phyloP scores from a whole-genome alignment of 441 rosid genomes.

The Biscutella laevigata region DNA sequence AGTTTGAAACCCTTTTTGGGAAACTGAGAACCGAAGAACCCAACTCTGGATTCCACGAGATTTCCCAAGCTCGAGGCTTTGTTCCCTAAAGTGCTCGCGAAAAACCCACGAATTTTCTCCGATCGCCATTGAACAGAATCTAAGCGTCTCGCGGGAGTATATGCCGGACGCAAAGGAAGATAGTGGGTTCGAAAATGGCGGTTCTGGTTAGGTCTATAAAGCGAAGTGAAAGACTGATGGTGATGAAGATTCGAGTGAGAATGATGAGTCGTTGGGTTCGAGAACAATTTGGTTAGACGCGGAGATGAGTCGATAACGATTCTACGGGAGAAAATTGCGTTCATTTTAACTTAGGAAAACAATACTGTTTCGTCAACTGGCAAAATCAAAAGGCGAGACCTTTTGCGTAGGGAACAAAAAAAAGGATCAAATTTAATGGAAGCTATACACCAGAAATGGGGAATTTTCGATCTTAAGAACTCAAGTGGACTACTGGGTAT shows the following conservation, averaged over 20 bases:
- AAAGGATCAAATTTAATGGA: background rate
- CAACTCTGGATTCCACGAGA: slow-evolving; percentile 32
- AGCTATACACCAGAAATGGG: background rate
- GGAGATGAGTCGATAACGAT: slow-evolving; percentile 33
- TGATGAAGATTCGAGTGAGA: slow-evolving; percentile 25
- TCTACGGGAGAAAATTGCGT: slow-evolving; percentile 35
- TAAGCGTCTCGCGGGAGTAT: slow-evolving; percentile 18
- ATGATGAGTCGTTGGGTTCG: slow-evolving; percentile 19
- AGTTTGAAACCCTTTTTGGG: slow-evolving; percentile 29
- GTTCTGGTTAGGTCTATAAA: slow-evolving; percentile 25
- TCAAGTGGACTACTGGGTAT: background rate
- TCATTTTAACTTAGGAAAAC: slow-evolving; percentile 35
- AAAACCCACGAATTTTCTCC: slow-evolving; percentile 28
- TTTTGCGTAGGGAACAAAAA: background rate
- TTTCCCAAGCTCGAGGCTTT: slow-evolving; percentile 24
- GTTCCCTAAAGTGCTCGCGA: slow-evolving; percentile 30
- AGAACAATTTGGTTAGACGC: slow-evolving; percentile 25
- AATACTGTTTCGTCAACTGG: too few relatives aligned
- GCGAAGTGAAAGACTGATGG: slow-evolving; percentile 24
- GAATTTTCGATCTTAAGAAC: background rate
- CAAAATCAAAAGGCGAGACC: slow-evolving; percentile 1
- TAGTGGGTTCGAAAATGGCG: slow-evolving; percentile 21
- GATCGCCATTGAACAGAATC: slow-evolving; percentile 27
- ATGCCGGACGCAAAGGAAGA: slow-evolving; percentile 10
- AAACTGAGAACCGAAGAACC: slow-evolving; percentile 32